phyloP scores from a whole-genome alignment of 306 rosid species.

The Gleditsia sinensis region DNA sequence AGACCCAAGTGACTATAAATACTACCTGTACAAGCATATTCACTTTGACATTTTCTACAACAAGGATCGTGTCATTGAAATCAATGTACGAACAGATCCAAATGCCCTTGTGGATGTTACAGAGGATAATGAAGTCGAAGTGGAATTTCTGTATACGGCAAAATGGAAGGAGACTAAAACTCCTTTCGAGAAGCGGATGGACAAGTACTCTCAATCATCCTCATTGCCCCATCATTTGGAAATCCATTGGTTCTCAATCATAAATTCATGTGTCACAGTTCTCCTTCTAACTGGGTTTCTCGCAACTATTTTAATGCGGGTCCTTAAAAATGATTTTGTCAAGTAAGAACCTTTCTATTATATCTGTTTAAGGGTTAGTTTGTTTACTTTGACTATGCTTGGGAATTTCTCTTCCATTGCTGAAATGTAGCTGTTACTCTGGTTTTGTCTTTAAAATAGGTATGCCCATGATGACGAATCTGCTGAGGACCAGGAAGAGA shows the following conservation, averaged over 20 bases:
- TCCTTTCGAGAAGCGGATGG: conserved; percentile 89
- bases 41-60: conserved; percentile 71
- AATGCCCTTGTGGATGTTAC: conserved; percentile 70
- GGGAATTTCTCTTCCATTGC: neutral
- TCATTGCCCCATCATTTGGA: conserved; percentile 85
- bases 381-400: conserved; percentile 16
- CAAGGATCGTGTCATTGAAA: conserved; percentile 83
- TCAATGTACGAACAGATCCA: conserved; percentile 61
- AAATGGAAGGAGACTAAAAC: conserved; percentile 80
- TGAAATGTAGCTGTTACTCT: conserved; percentile 9
- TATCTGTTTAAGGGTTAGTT: neutral
- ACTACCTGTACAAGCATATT: conserved; percentile 73
- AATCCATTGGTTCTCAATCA: conserved; percentile 92
- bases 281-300: conserved; percentile 87
- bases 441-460: conserved; percentile 43
- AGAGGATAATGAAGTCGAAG: conserved; percentile 64
- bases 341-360: conserved; percentile 54
- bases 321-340: conserved; percentile 91
- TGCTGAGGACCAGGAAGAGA: conserved; percentile 63
- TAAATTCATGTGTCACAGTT: conserved; percentile 84
- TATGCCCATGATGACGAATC: conserved; percentile 60
- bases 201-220: conserved; percentile 68
- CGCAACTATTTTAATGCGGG: conserved; percentile 81
- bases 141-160: conserved; percentile 66
- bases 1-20: conserved; percentile 76